Base-by-base conservation (phyloP, 768 basidiomycete species). In the Lactarius deliciosus region DNA sequence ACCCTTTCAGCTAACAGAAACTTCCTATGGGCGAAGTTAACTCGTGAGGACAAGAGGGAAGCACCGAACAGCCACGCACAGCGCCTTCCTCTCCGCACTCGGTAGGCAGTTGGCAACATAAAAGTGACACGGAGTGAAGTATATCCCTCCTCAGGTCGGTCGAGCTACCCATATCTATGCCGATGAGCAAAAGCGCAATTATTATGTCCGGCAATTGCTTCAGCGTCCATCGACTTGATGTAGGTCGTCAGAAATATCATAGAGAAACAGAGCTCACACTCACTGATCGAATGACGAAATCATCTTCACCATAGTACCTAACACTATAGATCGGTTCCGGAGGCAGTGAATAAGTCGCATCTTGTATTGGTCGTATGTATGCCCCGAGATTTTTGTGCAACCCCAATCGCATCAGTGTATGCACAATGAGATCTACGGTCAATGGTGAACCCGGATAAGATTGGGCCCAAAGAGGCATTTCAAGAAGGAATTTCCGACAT, bases 131-230 rank as follows among this genome's bases (percentile, higher is more conserved):
- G 1, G 82, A 78, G 8, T 76, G 69, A 55, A 79, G 79, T 55
- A 89, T 74, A 8, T 84, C 84, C 30, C 73, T 76, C 62, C 75
- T 77, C 9, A 86, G 76, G 16, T 83, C 81, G 4, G 74, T 71
- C 1, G 81, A 75, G 38, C 81, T 81, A 15, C 79, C 75, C 1
- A 79, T 74, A 70, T 91, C 90, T 67, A 89, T 80, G 2, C 79
- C 86, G 32, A 91, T 73, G 3, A 87, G 75, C 5, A 87, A 66
- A 50, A 92, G 69, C 2, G 79, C 75, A 58, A 85, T 69, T 9
- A 87, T 69, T 25, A 87, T 72, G 64, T 85, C 80, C 15, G 83
- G 79, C 1, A 82, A 71, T 25, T 88, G 85, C 6, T 77, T 72
- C 8, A 63, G 54, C 20, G 57, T 71, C 68, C 18, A 83, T 72